Percentiles rank a stretch among this genome's conserved stretches.
phyloP scores from a whole-genome alignment of 2,329 filamentous ascomycete genomes.

The Purpureocillium takamizusanense region DNA sequence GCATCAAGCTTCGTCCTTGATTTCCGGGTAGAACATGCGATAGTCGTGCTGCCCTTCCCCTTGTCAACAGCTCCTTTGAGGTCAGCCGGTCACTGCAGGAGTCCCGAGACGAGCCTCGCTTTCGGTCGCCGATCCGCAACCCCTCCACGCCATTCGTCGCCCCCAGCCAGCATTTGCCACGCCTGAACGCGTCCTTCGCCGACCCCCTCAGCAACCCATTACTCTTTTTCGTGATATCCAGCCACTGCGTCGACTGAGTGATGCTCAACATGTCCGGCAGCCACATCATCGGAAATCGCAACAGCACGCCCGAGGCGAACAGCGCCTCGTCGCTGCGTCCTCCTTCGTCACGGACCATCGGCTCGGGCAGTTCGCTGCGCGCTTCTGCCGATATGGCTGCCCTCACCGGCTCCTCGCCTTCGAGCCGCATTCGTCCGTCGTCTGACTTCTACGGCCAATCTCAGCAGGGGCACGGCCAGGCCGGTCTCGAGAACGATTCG shows the following conservation, averaged over 20 bases:
- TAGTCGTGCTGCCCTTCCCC: slow-evolving; percentile 16
- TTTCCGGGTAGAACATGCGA: slow-evolving; percentile 21
- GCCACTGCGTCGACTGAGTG: slow-evolving; percentile 11
- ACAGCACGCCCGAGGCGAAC: slow-evolving; percentile 90
- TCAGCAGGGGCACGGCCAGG: slow-evolving; percentile 58
- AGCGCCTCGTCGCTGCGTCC: slow-evolving; percentile 76
- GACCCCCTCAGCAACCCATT: neutral
- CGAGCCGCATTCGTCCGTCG: slow-evolving; percentile 80
- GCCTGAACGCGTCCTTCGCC: neutral
- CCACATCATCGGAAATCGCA: slow-evolving; percentile 72
- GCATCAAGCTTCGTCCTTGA: slow-evolving; percentile 4
- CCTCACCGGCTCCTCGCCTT: slow-evolving; percentile 56
- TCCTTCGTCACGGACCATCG: slow-evolving; percentile 68
- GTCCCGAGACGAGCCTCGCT: slow-evolving; percentile 22
- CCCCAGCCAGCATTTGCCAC: slow-evolving; percentile 13
- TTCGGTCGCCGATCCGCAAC: too few species aligned
- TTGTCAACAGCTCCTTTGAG: slow-evolving; percentile 56
- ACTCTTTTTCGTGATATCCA: slow-evolving; percentile 4
- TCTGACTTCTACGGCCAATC: slow-evolving; percentile 88
- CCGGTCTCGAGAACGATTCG: slow-evolving; percentile 64
- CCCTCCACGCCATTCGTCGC: slow-evolving; percentile 2
- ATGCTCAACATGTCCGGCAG: slow-evolving; percentile 60
- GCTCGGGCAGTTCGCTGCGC: slow-evolving; percentile 75
- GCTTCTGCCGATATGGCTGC: slow-evolving; percentile 94
- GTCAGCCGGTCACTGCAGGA: slow-evolving; percentile 81